Conservation (phyloP, 139 green algal genomes). For the Chlamydomonas asymmetrica region DNA sequence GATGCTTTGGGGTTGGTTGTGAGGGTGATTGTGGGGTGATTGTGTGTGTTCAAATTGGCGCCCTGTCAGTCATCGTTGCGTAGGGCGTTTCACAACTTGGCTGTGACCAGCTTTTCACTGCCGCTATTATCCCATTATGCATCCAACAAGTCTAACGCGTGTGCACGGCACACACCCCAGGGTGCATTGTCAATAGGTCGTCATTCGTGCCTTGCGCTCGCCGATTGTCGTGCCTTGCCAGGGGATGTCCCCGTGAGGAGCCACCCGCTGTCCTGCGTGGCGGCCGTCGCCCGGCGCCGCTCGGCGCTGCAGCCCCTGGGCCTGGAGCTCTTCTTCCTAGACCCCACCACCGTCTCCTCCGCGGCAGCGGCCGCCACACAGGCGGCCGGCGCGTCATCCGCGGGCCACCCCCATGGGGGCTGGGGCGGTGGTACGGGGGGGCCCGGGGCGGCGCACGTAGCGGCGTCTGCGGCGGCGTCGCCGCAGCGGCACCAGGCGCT, state of each 20-base stretch:
- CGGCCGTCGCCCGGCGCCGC: conserved; percentile 71
- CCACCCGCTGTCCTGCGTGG: conserved; percentile 72
- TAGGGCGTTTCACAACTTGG: too few relatives aligned
- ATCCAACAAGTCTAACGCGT: too few relatives aligned
- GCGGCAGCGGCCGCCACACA: too few relatives aligned
- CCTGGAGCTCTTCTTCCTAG: conserved; percentile 79
- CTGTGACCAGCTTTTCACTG: too few relatives aligned
- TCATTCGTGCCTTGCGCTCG: too few relatives aligned
- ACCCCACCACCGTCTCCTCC: background rate
- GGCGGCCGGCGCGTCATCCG: background rate
- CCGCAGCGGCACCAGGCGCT: background rate
- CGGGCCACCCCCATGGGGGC: background rate
- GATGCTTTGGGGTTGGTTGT: too few relatives aligned
- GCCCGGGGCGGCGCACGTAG: background rate
- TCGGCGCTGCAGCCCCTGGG: conserved; percentile 62
- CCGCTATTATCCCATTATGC: too few relatives aligned
- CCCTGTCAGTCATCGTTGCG: too few relatives aligned
- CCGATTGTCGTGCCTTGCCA: conserved; percentile 9
- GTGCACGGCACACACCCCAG: too few relatives aligned
- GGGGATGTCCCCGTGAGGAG: conserved; percentile 60
- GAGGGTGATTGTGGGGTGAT: too few relatives aligned
- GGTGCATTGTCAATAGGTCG: too few relatives aligned
- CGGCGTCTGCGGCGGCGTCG: background rate
- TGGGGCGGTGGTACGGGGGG: background rate
- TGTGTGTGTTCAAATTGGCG: too few relatives aligned